Conservation (phyloP, 2,329 filamentous ascomycete species). For the Emericellopsis cladophorae region DNA sequence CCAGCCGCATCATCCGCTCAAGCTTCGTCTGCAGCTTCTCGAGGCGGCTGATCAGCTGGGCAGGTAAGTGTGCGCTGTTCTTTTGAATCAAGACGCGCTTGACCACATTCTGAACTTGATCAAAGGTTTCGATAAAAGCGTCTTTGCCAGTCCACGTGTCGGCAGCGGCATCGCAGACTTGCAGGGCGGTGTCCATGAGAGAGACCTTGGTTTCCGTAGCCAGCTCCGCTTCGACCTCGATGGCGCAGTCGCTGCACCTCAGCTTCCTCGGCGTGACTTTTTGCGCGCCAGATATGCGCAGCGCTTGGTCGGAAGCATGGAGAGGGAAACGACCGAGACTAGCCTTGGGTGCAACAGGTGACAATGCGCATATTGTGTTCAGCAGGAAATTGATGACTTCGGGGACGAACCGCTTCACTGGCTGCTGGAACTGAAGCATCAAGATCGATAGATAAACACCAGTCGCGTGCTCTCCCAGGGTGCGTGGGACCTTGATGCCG, state of each 20-base stretch:
- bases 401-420: conserved; percentile 80
- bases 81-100: conserved; percentile 45
- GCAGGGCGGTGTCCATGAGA: conserved; percentile 48
- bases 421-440: conserved; percentile 66
- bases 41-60: conserved; percentile 23
- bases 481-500: conserved; percentile 58
- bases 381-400: conserved; percentile 74
- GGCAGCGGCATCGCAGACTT: conserved; percentile 54
- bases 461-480: conserved; percentile 52
- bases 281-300: conserved; percentile 29
- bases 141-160: conserved; percentile 62
- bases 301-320: conserved; percentile 38
- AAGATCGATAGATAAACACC: conserved; percentile 74
- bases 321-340: conserved; percentile 45
- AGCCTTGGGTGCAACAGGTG: conserved; percentile 34
- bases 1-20: conserved; percentile 41
- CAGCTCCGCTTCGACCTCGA: conserved; percentile 14
- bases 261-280: conserved; percentile 37
- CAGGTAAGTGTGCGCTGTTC: conserved; percentile 37
- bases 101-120: conserved; percentile 45
- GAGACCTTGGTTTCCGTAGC: conserved; percentile 36
- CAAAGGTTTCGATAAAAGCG: conserved; percentile 70
- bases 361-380: conserved; percentile 58
- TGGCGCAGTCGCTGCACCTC: conserved; percentile 42
- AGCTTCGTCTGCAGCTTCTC: conserved; percentile 32